Percentiles rank a stretch among this genome's conserved stretches.
Conservation (phyloP, 352 stramenopile species). For the Phytophthora crassamura region DNA sequence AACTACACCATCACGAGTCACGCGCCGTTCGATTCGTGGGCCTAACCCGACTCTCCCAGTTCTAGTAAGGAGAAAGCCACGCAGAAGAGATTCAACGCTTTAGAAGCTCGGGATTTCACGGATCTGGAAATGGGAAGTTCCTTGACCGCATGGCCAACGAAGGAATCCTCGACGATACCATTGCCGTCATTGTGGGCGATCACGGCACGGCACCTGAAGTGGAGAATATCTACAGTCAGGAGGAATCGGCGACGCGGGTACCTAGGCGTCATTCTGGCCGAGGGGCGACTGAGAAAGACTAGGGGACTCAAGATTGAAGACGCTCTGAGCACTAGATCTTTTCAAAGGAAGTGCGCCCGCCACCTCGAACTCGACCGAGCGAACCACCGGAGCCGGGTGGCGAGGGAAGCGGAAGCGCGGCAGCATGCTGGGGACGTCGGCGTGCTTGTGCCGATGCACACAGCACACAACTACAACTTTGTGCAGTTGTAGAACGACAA, state of each 20-base stretch:
- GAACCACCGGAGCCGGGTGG: too few relatives aligned
- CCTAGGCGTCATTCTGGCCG: slow-evolving; percentile 47
- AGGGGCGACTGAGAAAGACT: slow-evolving; percentile 44
- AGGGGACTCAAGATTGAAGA: slow-evolving; percentile 44
- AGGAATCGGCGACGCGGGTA: slow-evolving; percentile 45
- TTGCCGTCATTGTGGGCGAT: slow-evolving; percentile 55
- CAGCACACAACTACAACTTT: too few relatives aligned
- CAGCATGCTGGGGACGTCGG: too few relatives aligned
- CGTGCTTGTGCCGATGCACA: too few relatives aligned
- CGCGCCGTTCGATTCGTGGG: slow-evolving; percentile 28
- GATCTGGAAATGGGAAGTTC: slow-evolving; percentile 53
- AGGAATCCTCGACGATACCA: slow-evolving; percentile 63
- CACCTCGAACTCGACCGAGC: too few relatives aligned
- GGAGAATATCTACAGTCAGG: slow-evolving; percentile 42
- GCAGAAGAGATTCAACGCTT: slow-evolving; percentile 43
- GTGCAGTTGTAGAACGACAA: too few relatives aligned
- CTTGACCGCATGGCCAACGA: slow-evolving; percentile 45
- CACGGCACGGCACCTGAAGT: slow-evolving; percentile 52
- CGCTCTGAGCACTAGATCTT: slow-evolving; percentile 48
- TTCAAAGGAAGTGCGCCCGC: too few relatives aligned
- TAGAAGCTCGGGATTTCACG: slow-evolving; percentile 60
- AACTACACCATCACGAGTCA: slow-evolving; percentile 64
- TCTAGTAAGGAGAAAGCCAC: slow-evolving; percentile 41
- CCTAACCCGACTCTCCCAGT: too few relatives aligned
- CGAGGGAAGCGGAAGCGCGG: too few relatives aligned